Evolutionary conservation across 441 rosid genomes (phyloP).

Genomic region (Arabidopsis hybrid): DNA sequence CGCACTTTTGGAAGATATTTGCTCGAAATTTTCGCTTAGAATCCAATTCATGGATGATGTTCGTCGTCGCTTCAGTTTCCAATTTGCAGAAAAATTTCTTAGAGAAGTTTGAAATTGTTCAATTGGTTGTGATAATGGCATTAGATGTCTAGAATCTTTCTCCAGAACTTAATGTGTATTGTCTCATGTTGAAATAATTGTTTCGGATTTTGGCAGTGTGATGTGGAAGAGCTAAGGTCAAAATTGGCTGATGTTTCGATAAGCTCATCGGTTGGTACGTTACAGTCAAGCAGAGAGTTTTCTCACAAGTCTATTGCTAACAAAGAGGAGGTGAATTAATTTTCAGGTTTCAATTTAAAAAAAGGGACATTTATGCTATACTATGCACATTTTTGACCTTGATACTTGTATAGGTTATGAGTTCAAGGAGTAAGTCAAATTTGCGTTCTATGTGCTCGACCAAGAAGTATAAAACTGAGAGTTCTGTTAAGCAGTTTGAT

Average conservation of each 20-base stretch:
- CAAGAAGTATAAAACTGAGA: conserved; percentile 53
- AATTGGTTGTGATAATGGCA: not conserved
- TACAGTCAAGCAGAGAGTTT: conserved; percentile 50
- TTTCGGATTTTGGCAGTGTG: conserved; percentile 55
- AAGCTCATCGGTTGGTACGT: conserved; percentile 48
- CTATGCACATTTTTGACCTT: conserved; percentile 16
- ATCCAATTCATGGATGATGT: not conserved
- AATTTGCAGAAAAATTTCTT: not conserved
- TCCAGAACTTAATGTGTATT: not conserved
- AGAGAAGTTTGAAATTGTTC: not conserved
- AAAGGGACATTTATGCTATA: not conserved
- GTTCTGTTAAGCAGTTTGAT: conserved; percentile 42
- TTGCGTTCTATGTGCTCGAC: conserved; percentile 56
- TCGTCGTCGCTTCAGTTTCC: conserved; percentile 9
- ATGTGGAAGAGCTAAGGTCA: conserved; percentile 62
- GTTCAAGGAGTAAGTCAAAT: conserved; percentile 63
- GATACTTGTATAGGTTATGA: conserved; percentile 55
- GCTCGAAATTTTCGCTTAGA: not conserved
- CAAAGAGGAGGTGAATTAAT: conserved; percentile 58
- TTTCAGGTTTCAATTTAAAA: not conserved
- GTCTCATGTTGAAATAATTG: not conserved
- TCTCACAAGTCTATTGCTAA: conserved; percentile 55
- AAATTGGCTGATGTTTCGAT: conserved; percentile 52
- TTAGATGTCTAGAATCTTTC: not conserved
- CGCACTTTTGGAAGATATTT: not conserved